A percentile compares a stretch with the other conserved stretches of the same genome.
Evolutionary conservation across 2,329 filamentous ascomycete species (phyloP).

Genomic region (Diaporthe australafricana): DNA sequence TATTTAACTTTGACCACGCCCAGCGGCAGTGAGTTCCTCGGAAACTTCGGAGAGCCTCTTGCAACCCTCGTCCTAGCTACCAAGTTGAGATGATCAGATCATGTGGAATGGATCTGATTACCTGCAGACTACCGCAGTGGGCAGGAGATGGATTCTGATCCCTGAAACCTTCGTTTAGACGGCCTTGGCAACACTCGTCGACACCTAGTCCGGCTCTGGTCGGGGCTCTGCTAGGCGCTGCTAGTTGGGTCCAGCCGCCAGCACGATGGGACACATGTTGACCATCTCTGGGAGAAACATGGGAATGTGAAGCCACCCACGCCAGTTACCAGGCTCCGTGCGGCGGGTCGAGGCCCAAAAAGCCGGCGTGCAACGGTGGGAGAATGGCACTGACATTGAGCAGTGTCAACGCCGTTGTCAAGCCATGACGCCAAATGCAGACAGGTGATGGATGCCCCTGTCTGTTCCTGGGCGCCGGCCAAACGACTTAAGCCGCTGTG

Average conservation of each 20-base stretch:
- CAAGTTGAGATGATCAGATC: constrained; percentile 21
- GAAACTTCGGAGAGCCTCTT: constrained; percentile 26
- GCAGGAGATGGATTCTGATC: constrained; percentile 19
- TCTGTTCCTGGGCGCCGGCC: constrained; percentile 14
- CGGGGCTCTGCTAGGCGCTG: constrained; percentile 8
- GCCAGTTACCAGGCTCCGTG: constrained; percentile 3
- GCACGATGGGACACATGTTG: constrained; percentile 1
- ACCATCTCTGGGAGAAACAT: neutral
- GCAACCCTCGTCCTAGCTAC: constrained; percentile 11
- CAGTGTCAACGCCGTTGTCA: constrained; percentile 27
- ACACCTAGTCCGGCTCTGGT: neutral
- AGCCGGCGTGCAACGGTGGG: constrained; percentile 27
- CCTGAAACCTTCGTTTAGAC: neutral
- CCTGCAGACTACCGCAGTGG: constrained; percentile 6
- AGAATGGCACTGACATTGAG: constrained; percentile 18
- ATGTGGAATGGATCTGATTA: constrained; percentile 20
- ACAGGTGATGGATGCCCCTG: constrained; percentile 24
- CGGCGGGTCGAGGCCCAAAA: neutral
- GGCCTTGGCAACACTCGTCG: constrained; percentile 11
- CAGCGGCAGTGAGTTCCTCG: constrained; percentile 7
- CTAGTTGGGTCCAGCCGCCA: constrained; percentile 9
- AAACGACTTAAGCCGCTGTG: constrained; percentile 26
- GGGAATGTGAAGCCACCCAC: constrained; percentile 17
- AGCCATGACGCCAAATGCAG: constrained; percentile 26
- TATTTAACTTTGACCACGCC: neutral